Base-by-base conservation (phyloP, 2,329 filamentous ascomycete genomes). In the Fusarium nurragi region DNA sequence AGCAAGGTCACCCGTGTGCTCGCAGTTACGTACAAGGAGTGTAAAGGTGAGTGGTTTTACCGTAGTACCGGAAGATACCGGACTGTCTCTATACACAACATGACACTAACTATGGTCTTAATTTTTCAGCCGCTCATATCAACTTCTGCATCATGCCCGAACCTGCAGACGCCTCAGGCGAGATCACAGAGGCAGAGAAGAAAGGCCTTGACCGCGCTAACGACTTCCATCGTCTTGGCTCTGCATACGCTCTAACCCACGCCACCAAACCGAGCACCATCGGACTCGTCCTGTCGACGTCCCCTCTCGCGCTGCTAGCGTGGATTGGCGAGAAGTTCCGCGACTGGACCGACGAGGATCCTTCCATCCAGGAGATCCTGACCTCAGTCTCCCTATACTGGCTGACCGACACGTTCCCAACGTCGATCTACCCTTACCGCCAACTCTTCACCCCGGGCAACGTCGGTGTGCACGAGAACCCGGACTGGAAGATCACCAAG, bases 321-420 rank as follows among this genome's bases (percentile, higher is more conserved):
- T 60, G 56, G 56, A 25, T 60, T 1, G 56, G 56, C 0, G 46
- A 60, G 23, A 60, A 60, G 3, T 60, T 60, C 0, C 39, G 30
- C 0, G 36, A 39, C 19, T 60, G 56, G 56, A 41, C 46, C 7
- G 46, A 60, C 8, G 9, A 60, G n/a, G 19, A 36, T 9, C 56
- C 56, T 0, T 10, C 56, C 0, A 36, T 60, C 0, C n/a, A 60
- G 0, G 39, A 53, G 1, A 26, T 53, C 0, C 19, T 60, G 0
- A 60, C 54, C 1, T 60, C 54, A 0, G 28, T 60, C 1, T 45
- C 56, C 0, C 4, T 60, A 0, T 60, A 60, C 14, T 60, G 56
- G 56, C 3, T 60, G 0, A 60, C 54, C 1, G 39, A 60, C 1
- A 54, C 32, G 14, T 60, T 54, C 1, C 55, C 56, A 1, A 60